Evolutionary conservation across 352 stramenopile species (phyloP).

Genomic region (Phytopythium litorale): DNA sequence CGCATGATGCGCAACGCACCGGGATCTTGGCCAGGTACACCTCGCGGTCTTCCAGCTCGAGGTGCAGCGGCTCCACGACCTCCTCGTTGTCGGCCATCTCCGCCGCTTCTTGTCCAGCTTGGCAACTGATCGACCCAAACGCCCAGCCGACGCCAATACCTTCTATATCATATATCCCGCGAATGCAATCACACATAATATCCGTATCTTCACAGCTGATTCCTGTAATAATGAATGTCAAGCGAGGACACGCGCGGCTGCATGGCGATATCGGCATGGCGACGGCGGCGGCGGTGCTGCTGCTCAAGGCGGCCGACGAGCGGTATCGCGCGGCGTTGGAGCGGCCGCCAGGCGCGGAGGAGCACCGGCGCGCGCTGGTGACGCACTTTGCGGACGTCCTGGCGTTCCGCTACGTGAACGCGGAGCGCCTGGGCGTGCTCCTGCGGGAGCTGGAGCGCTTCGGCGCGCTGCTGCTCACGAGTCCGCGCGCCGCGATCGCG

Average conservation of each 20-base stretch:
- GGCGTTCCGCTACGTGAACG: constrained; percentile 64
- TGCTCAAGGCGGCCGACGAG: constrained; percentile 68
- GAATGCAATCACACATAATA: neutral
- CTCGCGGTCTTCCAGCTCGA: constrained; percentile 85
- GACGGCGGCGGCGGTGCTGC: constrained; percentile 20
- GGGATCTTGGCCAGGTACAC: constrained; percentile 87
- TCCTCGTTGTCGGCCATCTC: constrained; percentile 84
- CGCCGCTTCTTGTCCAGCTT: neutral
- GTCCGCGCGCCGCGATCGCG: constrained; percentile 61
- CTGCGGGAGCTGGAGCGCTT: constrained; percentile 46
- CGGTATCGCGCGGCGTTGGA: constrained; percentile 49
- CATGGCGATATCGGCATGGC: too few relatives aligned
- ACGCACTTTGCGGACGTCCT: constrained; percentile 63
- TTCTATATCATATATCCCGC: neutral
- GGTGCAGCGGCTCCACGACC: constrained; percentile 86
- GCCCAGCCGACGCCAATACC: neutral
- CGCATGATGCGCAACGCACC: constrained; percentile 22
- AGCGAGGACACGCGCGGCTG: neutral
- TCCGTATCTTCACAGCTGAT: neutral
- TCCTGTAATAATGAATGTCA: constrained; percentile 5
- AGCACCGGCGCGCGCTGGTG: constrained; percentile 7
- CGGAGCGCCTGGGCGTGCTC: constrained; percentile 26
- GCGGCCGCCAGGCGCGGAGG: neutral
- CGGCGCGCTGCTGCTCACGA: constrained; percentile 66
- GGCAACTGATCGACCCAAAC: neutral